Evolutionary conservation across 164 flowering plant genomes (phyloP).

Genomic region (Liquidambar formosana): DNA sequence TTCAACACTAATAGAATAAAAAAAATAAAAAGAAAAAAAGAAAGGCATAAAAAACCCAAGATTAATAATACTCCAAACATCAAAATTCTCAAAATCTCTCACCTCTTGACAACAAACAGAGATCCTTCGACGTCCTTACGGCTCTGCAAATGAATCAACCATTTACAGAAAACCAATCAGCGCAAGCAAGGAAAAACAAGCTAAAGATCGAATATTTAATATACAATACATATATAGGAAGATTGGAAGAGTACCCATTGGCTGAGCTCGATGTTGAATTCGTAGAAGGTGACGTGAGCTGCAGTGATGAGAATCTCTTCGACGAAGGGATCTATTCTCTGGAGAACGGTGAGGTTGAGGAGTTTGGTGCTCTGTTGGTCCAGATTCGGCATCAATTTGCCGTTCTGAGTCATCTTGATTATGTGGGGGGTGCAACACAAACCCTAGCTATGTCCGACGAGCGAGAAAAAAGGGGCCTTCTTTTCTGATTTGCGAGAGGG

Average conservation of each 20-base stretch:
- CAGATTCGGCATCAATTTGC: conserved; percentile 86
- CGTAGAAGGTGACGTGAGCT: conserved; percentile 91
- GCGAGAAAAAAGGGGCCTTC: no score
- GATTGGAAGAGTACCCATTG: conserved; percentile 62
- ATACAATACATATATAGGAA: not conserved
- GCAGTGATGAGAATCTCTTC: conserved; percentile 91
- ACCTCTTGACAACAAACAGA: conserved; percentile 87
- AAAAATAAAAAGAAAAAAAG: not conserved
- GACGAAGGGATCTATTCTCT: conserved; percentile 79
- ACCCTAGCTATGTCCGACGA: no score
- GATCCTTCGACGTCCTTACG: conserved; percentile 95
- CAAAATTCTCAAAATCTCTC: conserved; percentile 1
- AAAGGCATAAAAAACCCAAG: no score
- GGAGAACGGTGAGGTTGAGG: conserved; percentile 90
- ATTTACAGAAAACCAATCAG: not conserved
- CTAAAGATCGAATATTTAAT: not conserved
- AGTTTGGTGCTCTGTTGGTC: conserved; percentile 78
- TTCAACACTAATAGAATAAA: no score
- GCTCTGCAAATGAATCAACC: conserved; percentile 49
- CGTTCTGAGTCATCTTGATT: conserved; percentile 50
- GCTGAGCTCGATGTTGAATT: conserved; percentile 77
- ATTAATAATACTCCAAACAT: not conserved
- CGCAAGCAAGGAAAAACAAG: not conserved
- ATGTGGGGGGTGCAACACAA: no score
- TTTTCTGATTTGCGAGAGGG: no score